These are phyloP conservation scores for Conticribra guillardii DNA, from an alignment of 108 stramenopile genomes.

Conservation along the genomic window DNA sequence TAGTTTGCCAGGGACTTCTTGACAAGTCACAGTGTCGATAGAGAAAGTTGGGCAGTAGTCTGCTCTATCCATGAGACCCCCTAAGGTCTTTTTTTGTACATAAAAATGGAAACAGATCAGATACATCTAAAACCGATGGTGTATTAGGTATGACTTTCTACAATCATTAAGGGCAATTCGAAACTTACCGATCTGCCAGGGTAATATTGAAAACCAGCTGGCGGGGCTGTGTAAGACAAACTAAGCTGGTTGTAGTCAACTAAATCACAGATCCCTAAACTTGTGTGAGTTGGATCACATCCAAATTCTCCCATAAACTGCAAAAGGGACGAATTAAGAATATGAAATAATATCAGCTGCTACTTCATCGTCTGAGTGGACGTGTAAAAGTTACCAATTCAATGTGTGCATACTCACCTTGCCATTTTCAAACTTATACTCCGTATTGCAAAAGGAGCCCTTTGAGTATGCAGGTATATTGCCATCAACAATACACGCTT, in stretches of 20 bases:
- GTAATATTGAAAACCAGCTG: conserved; percentile 1
- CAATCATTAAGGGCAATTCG: too few relatives aligned
- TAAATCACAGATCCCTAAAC: background rate
- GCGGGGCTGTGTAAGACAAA: background rate
- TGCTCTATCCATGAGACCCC: background rate
- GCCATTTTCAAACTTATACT: background rate
- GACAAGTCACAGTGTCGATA: background rate
- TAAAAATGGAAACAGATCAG: too few relatives aligned
- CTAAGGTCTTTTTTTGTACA: too few relatives aligned
- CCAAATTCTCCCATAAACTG: background rate
- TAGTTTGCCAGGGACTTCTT: background rate
- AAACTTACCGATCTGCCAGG: background rate
- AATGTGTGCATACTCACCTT: background rate
- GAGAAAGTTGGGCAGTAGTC: conserved; percentile 16
- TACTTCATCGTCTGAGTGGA: too few relatives aligned
- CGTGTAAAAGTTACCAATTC: too few relatives aligned
- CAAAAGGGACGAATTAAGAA: background rate
- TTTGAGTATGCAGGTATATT: conserved; percentile 5
- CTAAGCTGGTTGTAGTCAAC: background rate
- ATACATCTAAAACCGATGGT: too few relatives aligned
- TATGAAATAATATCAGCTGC: background rate
- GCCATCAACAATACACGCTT: conserved; percentile 16
- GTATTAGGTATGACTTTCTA: too few relatives aligned
- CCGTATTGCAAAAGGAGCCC: conserved; percentile 7
- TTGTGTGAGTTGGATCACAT: conserved; percentile 13